phyloP scores from a whole-genome alignment of 192 early-diverging fungal genomes.

The Coemansia sp. region DNA sequence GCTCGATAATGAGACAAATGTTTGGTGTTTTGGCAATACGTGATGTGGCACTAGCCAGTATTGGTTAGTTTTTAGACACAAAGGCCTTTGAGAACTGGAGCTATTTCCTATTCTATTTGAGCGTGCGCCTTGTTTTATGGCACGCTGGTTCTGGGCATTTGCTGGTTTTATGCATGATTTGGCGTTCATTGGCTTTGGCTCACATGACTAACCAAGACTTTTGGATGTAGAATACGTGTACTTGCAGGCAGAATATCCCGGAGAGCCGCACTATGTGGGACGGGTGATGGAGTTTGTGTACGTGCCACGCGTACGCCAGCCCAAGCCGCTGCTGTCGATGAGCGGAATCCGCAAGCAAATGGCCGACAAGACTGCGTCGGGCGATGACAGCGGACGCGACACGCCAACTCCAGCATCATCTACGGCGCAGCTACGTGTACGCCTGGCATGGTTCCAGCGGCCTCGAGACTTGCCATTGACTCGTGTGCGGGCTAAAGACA shows the following conservation, averaged over 20 bases:
- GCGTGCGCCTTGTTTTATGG: neutral
- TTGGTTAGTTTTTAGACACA: too few relatives aligned
- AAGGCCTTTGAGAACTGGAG: too few relatives aligned
- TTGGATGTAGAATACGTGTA: constrained; percentile 71
- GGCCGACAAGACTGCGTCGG: neutral
- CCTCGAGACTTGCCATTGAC: constrained; percentile 71
- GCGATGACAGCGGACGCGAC: constrained; percentile 7
- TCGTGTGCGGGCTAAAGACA: constrained; percentile 62
- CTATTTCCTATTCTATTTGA: neutral
- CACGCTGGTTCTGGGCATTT: neutral
- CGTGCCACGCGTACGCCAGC: constrained; percentile 49
- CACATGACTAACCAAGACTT: neutral
- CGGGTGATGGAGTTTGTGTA: constrained; percentile 76
- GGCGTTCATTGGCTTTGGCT: neutral
- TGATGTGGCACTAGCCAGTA: neutral
- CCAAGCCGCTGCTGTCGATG: constrained; percentile 39
- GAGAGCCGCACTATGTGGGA: constrained; percentile 77
- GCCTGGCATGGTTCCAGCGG: constrained; percentile 75
- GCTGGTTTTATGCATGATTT: neutral
- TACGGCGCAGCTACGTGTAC: constrained; percentile 40
- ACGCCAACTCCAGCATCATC: constrained; percentile 20
- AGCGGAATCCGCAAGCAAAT: constrained; percentile 8
- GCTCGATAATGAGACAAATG: neutral
- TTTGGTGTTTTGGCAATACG: neutral
- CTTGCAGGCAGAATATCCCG: constrained; percentile 66